These are phyloP conservation scores for Plasmodium coatneyi DNA, from an alignment of 169 alveolate genomes.

Conservation along the genomic window DNA sequence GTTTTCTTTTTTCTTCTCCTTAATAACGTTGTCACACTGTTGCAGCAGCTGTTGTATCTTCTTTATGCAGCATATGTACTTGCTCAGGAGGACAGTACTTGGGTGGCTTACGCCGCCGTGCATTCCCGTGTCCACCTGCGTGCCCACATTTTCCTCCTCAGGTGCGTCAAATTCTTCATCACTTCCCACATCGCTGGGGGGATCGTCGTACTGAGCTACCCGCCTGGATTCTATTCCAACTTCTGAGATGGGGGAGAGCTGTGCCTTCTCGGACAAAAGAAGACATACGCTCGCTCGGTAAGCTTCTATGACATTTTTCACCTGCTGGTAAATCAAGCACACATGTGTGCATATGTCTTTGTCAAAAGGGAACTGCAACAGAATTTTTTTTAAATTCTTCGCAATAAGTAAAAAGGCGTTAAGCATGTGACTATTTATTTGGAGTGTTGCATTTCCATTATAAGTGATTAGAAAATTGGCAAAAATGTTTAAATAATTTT, in stretches of 20 bases:
- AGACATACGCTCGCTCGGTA: conserved; percentile 24
- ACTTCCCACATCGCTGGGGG: background rate
- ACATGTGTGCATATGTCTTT: conserved; percentile 77
- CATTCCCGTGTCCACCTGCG: background rate
- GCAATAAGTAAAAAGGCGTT: conserved; percentile 42
- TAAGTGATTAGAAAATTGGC: conserved; percentile 71
- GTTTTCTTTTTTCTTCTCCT: conserved; percentile 58
- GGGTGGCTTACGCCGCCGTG: background rate
- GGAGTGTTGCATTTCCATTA: conserved; percentile 40
- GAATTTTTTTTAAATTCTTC: conserved; percentile 67
- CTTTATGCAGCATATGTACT: conserved; percentile 11
- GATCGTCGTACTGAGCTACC: background rate
- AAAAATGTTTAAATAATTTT: conserved; percentile 71
- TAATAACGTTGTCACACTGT: conserved; percentile 54
- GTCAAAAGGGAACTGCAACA: conserved; percentile 72
- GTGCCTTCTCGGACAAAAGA: conserved; percentile 7
- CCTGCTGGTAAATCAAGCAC: conserved; percentile 63
- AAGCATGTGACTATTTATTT: conserved; percentile 37
- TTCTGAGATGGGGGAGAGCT: background rate
- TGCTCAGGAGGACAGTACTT: background rate
- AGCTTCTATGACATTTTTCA: conserved; percentile 41
- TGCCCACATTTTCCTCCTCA: background rate
- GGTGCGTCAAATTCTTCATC: background rate
- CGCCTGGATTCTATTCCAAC: background rate
- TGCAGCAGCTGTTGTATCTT: conserved; percentile 25